Evolutionary conservation across 2,329 filamentous ascomycete genomes (phyloP).

Genomic region (Sclerotinia trifoliorum): DNA sequence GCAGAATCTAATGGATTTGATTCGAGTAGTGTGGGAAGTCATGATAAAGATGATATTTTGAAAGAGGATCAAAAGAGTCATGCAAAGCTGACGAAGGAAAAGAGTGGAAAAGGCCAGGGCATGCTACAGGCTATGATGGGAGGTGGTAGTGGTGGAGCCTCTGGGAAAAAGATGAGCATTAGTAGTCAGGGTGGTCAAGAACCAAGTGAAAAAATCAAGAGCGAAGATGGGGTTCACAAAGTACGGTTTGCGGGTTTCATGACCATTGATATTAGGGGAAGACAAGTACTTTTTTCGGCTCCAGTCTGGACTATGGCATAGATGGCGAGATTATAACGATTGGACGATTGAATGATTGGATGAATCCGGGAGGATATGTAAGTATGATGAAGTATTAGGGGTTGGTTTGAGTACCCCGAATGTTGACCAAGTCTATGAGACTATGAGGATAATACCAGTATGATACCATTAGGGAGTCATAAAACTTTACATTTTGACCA

Average conservation of each 20-base stretch:
- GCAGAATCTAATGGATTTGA: conserved; percentile 35
- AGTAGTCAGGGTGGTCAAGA: conserved; percentile 26
- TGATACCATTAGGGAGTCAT: conserved; percentile 12
- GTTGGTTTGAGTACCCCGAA: not conserved
- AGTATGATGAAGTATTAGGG: not conserved
- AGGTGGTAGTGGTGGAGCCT: conserved; percentile 14
- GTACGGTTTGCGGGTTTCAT: conserved; percentile 76
- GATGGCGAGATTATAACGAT: conserved; percentile 10
- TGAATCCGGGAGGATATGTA: conserved; percentile 3
- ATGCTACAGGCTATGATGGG: conserved; percentile 43
- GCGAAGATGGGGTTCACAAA: conserved; percentile 44
- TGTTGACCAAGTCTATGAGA: not conserved
- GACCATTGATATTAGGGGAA: conserved; percentile 69
- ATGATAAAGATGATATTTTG: conserved; percentile 38
- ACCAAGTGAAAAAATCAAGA: conserved; percentile 33
- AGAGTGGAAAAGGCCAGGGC: conserved; percentile 35
- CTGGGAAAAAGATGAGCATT: conserved; percentile 37
- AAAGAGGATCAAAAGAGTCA: conserved; percentile 37
- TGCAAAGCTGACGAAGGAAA: conserved; percentile 37
- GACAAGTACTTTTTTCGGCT: conserved; percentile 73
- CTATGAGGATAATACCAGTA: conserved; percentile 6
- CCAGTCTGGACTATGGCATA: conserved; percentile 64
- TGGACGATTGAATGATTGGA: conserved; percentile 21
- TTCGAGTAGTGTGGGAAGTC: conserved; percentile 35
- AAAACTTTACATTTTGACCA: conserved; percentile 1